Percentiles rank a stretch among this genome's conserved stretches.
Conservation (phyloP, 1,284 basidiomycete species). For the Sporisorium sorghi region DNA sequence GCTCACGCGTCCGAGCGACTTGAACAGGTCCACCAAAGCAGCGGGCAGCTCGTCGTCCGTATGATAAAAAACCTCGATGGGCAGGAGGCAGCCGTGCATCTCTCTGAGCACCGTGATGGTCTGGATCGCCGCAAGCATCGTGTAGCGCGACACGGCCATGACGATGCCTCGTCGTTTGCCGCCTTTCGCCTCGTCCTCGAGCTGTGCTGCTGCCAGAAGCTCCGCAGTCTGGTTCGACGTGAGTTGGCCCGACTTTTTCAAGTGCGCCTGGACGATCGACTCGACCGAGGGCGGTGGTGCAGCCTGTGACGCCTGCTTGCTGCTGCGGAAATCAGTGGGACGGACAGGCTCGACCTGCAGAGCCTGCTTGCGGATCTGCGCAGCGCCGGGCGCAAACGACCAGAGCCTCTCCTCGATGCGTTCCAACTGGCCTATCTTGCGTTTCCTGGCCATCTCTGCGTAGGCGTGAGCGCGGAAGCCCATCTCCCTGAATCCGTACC, state of each 20-base stretch:
- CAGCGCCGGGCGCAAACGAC: conserved; percentile 29
- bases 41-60: conserved; percentile 32
- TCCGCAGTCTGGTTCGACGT: conserved; percentile 12
- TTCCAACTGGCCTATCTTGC: conserved; percentile 31
- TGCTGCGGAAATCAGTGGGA: background rate
- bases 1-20: conserved; percentile 21
- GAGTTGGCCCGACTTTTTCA: conserved; percentile 20
- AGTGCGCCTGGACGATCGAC: conserved; percentile 14
- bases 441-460: conserved; percentile 35
- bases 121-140: conserved; percentile 29
- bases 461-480: conserved; percentile 44
- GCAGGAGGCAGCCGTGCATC: conserved; percentile 29
- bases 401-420: conserved; percentile 32
- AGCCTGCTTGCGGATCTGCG: conserved; percentile 33
- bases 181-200: conserved; percentile 21
- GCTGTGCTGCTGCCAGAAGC: conserved; percentile 15
- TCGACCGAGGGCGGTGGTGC: conserved; percentile 9
- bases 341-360: conserved; percentile 7
- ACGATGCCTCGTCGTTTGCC: conserved; percentile 39
- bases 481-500: conserved; percentile 47
- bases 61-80: conserved; percentile 41
- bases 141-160: conserved; percentile 31
- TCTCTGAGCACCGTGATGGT: conserved; percentile 31
- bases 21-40: conserved; percentile 20
- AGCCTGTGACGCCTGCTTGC: background rate